These are phyloP conservation scores for Cystobasidium sp. DNA, from an alignment of 1,284 basidiomycete species.

Conservation along the genomic window DNA sequence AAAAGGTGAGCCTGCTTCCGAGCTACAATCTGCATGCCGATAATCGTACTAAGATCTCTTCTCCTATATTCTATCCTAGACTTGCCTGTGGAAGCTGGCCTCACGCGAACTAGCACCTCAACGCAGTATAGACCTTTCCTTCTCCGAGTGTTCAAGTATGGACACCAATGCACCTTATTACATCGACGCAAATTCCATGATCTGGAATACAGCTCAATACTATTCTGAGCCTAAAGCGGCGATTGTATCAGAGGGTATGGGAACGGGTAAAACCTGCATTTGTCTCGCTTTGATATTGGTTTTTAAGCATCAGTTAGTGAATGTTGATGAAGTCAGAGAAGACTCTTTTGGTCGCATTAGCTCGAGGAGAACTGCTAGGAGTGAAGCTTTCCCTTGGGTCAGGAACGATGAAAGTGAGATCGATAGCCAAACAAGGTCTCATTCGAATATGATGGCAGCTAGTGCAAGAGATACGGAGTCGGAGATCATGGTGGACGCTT, in stretches of 20 bases:
- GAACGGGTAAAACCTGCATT: slow-evolving; percentile 59
- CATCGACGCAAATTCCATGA: slow-evolving; percentile 19
- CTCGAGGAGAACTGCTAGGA: slow-evolving; percentile 12
- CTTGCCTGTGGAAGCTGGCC: slow-evolving; percentile 51
- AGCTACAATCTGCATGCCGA: slow-evolving; percentile 36
- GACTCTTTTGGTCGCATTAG: slow-evolving; percentile 17
- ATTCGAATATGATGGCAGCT: neutral
- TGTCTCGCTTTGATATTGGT: slow-evolving; percentile 57
- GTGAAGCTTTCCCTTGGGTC: slow-evolving; percentile 31
- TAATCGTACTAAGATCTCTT: neutral
- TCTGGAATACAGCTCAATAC: slow-evolving; percentile 37
- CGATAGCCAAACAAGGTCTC: neutral
- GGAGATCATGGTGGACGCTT: neutral
- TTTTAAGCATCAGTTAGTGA: slow-evolving; percentile 53
- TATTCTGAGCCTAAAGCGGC: slow-evolving; percentile 46
- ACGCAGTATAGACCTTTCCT: slow-evolving; percentile 34
- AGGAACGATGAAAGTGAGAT: neutral
- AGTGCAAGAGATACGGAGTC: neutral
- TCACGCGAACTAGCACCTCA: slow-evolving; percentile 49
- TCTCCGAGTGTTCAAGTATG: slow-evolving; percentile 3
- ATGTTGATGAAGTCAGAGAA: slow-evolving; percentile 14
- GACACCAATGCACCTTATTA: slow-evolving; percentile 31
- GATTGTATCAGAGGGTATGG: slow-evolving; percentile 59
- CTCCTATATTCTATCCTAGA: slow-evolving; percentile 9
- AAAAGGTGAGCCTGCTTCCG: slow-evolving; percentile 36